Percentiles rank a stretch among this genome's conserved stretches.
Evolutionary conservation across 176 grass and related monocot genomes (phyloP).

Genomic region (Coix lacrymajobi): DNA sequence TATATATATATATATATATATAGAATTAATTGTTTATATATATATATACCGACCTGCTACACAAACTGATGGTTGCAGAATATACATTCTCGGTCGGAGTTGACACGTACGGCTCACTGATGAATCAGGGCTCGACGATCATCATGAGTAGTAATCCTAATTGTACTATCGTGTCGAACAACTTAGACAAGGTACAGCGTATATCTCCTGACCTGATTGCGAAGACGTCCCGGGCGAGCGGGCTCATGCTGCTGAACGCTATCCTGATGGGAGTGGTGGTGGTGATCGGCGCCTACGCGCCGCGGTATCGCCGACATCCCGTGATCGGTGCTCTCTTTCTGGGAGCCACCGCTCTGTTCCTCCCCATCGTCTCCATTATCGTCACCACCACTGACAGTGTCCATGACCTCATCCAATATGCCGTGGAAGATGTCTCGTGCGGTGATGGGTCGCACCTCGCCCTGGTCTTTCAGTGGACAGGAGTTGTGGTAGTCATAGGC

Average conservation of each 20-base stretch:
- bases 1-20: too few species aligned
- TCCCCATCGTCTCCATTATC: neutral
- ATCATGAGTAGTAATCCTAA: too few species aligned
- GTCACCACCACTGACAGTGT: neutral
- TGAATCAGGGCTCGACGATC: too few species aligned
- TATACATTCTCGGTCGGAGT: too few species aligned
- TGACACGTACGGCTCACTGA: too few species aligned
- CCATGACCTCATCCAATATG: neutral
- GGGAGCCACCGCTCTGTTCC: neutral
- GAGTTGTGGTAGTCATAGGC: neutral
- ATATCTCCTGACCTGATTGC: too few species aligned
- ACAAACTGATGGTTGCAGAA: too few species aligned
- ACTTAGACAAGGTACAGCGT: too few species aligned
- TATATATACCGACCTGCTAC: too few species aligned
- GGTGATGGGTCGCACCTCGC: fast-evolving
- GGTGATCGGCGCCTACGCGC: neutral
- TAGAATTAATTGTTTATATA: too few species aligned
- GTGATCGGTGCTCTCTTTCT: neutral
- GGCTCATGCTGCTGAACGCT: neutral
- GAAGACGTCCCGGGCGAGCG: neutral
- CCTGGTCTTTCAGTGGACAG: neutral
- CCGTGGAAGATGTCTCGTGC: neutral
- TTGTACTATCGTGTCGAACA: too few species aligned
- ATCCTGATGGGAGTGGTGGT: neutral
- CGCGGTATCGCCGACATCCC: neutral